A percentile compares a stretch with the other conserved stretches of the same genome.
Evolutionary conservation across 2,329 filamentous ascomycete genomes (phyloP).

Genomic region (Fusarium sp.): DNA sequence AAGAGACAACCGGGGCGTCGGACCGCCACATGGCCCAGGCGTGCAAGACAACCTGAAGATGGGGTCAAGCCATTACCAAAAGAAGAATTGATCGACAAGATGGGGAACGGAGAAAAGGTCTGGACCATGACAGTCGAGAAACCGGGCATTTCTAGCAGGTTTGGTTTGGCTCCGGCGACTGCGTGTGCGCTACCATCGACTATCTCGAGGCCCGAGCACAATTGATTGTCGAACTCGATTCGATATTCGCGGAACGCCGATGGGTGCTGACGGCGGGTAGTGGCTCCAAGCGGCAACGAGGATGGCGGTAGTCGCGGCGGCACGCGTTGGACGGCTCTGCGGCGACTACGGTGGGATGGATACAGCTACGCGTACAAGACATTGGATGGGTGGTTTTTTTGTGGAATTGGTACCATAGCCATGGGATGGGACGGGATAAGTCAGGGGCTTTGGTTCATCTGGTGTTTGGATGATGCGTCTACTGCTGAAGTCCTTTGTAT

Average conservation of each 20-base stretch:
- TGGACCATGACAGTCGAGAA: constrained; percentile 22
- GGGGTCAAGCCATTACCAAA: neutral
- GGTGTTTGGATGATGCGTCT: constrained; percentile 1
- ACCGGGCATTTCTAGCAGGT: neutral
- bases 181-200: neutral
- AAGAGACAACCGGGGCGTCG: neutral
- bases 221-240: neutral
- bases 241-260: neutral
- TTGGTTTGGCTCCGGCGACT: neutral
- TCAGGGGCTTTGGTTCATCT: neutral
- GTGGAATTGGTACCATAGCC: neutral
- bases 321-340: neutral
- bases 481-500: neutral
- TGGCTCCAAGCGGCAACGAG: neutral
- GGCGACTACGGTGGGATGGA: constrained; percentile 16
- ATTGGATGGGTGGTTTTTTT: constrained; percentile 2
- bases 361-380: constrained; percentile 6
- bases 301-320: constrained; percentile 5
- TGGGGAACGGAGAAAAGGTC: constrained; percentile 19
- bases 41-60: neutral
- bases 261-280: constrained; percentile 13
- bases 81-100: constrained; percentile 24
- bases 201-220: neutral
- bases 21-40: constrained; percentile 18
- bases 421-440: constrained; percentile 5